phyloP scores from a whole-genome alignment of 2,329 filamentous ascomycete genomes.

The Ophiostoma pallidulum region DNA sequence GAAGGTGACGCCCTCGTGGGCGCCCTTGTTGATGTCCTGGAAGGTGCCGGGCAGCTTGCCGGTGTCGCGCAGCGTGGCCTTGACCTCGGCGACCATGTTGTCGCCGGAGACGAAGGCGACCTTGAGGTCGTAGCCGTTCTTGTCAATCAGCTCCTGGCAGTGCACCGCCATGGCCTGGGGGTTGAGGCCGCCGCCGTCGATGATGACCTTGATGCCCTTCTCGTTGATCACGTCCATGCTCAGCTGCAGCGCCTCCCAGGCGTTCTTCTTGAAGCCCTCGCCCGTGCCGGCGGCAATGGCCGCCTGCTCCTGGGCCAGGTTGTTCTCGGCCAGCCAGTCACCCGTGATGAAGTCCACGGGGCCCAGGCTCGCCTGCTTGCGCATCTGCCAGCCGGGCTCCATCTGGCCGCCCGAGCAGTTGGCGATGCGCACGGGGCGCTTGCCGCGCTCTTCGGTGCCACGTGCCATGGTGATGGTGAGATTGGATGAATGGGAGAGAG shows the following conservation, averaged over 20 bases:
- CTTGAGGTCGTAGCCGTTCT: constrained; percentile 21
- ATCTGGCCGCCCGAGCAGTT: constrained; percentile 26
- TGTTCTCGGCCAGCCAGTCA: constrained; percentile 22
- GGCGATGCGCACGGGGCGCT: constrained; percentile 27
- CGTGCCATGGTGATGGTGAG: no score
- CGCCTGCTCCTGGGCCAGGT: constrained; percentile 17
- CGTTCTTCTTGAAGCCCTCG: constrained; percentile 8
- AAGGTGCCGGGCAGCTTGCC: neutral
- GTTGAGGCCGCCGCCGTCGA: constrained; percentile 41
- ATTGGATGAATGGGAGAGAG: no score
- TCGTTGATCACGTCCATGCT: constrained; percentile 19
- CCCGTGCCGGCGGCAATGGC: constrained; percentile 1
- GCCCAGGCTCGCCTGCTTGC: constrained; percentile 18
- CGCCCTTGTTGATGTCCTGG: constrained; percentile 4
- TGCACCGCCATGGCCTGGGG: constrained; percentile 35
- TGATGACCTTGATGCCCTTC: constrained; percentile 39
- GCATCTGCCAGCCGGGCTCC: constrained; percentile 11
- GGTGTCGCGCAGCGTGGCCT: neutral
- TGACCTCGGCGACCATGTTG: neutral
- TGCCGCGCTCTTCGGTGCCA: constrained; percentile 8
- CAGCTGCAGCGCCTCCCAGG: constrained; percentile 9
- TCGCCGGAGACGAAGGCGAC: constrained; percentile 38
- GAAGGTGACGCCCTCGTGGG: constrained; percentile 21
- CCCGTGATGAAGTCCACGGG: constrained; percentile 18
- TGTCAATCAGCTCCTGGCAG: constrained; percentile 8